Percentiles rank a stretch among this genome's conserved stretches.
phyloP scores from a whole-genome alignment of 352 stramenopile species.

The Phytophthora megakarya region DNA sequence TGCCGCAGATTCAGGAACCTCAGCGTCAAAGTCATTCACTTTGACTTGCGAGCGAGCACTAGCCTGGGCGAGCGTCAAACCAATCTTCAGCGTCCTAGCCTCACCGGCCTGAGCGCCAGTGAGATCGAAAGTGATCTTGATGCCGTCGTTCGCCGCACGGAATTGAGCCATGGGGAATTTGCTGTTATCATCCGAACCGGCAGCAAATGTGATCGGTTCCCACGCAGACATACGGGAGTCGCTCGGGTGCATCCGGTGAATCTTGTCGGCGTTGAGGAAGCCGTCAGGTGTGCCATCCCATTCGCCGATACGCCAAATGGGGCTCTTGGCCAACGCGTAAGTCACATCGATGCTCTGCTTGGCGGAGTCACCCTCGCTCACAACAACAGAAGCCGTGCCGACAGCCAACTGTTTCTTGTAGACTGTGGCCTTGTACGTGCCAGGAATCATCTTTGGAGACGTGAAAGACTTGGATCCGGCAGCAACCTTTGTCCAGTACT shows the following conservation, averaged over 20 bases:
- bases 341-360: constrained; percentile 34
- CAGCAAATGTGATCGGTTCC: constrained; percentile 30
- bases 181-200: constrained; percentile 22
- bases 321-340: constrained; percentile 22
- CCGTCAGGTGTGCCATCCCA: constrained; percentile 48
- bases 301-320: constrained; percentile 47
- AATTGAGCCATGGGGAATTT: constrained; percentile 55
- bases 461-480: constrained; percentile 35
- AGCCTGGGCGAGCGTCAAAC: constrained; percentile 43
- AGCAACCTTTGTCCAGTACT: constrained; percentile 47
- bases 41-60: constrained; percentile 35
- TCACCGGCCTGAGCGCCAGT: constrained; percentile 28
- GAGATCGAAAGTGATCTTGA: constrained; percentile 43
- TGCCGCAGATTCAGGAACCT: constrained; percentile 30
- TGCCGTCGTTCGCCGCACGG: constrained; percentile 37
- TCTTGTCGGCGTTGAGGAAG: constrained; percentile 59
- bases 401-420: constrained; percentile 60
- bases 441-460: constrained; percentile 51
- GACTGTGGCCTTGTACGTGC: constrained; percentile 48
- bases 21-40: constrained; percentile 42
- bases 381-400: constrained; percentile 25
- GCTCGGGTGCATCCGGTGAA: constrained; percentile 56
- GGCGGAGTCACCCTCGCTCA: constrained; percentile 15
- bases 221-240: constrained; percentile 45
- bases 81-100: constrained; percentile 42